These are phyloP conservation scores for Stachybotrys chartarum DNA, from an alignment of 2,329 filamentous ascomycete genomes.

Conservation along the genomic window DNA sequence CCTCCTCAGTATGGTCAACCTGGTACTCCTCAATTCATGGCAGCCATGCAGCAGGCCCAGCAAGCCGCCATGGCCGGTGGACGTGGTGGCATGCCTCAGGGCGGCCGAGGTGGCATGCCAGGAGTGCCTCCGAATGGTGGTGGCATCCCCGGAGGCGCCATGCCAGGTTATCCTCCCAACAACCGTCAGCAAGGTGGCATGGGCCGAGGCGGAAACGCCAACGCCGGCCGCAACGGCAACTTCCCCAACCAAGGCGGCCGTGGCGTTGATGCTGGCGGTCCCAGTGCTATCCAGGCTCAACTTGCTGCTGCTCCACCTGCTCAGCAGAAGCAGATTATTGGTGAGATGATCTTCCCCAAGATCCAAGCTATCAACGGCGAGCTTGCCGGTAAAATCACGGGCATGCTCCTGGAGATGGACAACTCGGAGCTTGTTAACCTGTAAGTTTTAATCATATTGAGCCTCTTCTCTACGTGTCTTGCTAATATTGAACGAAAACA, in stretches of 20 bases:
- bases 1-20: constrained; percentile 76
- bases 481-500: constrained; percentile 26
- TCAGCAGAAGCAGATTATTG: constrained; percentile 98
- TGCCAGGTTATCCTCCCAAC: constrained; percentile 53
- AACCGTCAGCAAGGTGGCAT: constrained; percentile 44
- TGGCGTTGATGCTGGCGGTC: constrained; percentile 24
- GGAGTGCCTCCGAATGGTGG: constrained; percentile 62
- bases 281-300: constrained; percentile 47
- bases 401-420: constrained; percentile 99
- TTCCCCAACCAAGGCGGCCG: constrained; percentile 41
- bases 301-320: constrained; percentile 50
- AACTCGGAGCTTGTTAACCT: constrained; percentile 89
- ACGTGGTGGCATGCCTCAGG: constrained; percentile 55
- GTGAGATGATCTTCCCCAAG: constrained; percentile 97
- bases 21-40: constrained; percentile 71
- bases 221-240: constrained; percentile 35
- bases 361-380: constrained; percentile 92
- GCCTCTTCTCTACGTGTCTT: constrained; percentile 8
- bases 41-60: constrained; percentile 74
- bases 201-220: constrained; percentile 35
- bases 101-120: constrained; percentile 66
- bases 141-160: constrained; percentile 41
- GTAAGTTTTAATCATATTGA: constrained; percentile 52
- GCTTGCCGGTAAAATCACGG: constrained; percentile 97
- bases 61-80: constrained; percentile 53